These are phyloP conservation scores for Axilococcus clingmanii DNA, from an alignment of 139 green algal genomes.

Conservation along the genomic window DNA sequence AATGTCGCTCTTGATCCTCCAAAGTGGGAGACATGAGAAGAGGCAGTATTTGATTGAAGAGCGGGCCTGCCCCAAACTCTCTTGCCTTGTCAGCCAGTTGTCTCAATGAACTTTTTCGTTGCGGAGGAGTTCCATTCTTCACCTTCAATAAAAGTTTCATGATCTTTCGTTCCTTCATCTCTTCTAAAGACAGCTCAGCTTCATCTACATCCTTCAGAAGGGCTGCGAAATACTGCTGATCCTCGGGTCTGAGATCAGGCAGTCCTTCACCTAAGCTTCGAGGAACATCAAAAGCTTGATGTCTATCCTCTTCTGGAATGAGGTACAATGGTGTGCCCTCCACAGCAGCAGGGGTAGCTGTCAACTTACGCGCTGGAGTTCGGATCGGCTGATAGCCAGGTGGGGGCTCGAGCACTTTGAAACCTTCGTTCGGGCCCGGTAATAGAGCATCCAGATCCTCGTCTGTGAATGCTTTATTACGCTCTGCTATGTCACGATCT, in stretches of 20 bases:
- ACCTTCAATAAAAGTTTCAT: slow-evolving; percentile 99
- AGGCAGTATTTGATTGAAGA: slow-evolving; percentile 98
- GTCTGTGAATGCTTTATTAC: slow-evolving; percentile 84
- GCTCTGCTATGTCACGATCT: slow-evolving; percentile 84
- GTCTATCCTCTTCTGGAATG: slow-evolving; percentile 55
- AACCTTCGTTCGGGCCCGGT: slow-evolving; percentile 73
- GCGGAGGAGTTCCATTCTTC: slow-evolving; percentile 97
- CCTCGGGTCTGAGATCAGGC: slow-evolving; percentile 94
- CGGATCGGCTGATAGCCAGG: slow-evolving; percentile 84
- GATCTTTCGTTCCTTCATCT: slow-evolving; percentile 96
- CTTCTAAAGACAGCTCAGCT: slow-evolving; percentile 77
- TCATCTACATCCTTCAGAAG: slow-evolving; percentile 83
- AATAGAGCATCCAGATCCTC: slow-evolving; percentile 95
- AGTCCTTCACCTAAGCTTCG: slow-evolving; percentile 64
- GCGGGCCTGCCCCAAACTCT: slow-evolving; percentile 86
- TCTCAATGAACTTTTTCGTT: slow-evolving; percentile 92
- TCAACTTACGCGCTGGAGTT: slow-evolving; percentile 87
- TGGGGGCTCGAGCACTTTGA: slow-evolving; percentile 73
- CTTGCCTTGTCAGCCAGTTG: slow-evolving; percentile 96
- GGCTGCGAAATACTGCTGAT: slow-evolving; percentile 93
- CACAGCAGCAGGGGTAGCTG: slow-evolving; percentile 82
- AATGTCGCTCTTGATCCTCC: slow-evolving; percentile 97
- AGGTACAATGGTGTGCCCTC: slow-evolving; percentile 75
- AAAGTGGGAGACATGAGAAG: slow-evolving; percentile 97
- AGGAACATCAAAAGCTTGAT: slow-evolving; percentile 66